Evolutionary conservation across 2,329 filamentous ascomycete genomes (phyloP).

Genomic region (Penicillium sp.): DNA sequence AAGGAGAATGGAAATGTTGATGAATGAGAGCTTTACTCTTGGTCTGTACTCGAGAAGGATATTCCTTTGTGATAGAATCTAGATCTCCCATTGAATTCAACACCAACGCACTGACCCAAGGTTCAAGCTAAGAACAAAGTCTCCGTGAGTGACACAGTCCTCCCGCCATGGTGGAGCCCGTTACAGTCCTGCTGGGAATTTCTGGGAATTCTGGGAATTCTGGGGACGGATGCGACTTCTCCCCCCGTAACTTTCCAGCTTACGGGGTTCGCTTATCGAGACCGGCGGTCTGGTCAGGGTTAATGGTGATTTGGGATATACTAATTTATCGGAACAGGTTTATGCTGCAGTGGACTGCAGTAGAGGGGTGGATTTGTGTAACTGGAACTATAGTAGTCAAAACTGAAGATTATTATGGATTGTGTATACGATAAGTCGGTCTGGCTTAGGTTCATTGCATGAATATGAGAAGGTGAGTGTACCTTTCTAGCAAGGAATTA

Average conservation of each 20-base stretch:
- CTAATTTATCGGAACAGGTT: not conserved
- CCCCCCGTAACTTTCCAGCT: conserved; percentile 33
- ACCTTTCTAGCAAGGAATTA: not conserved
- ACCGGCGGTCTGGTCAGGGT: conserved; percentile 22
- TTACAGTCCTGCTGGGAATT: conserved; percentile 13
- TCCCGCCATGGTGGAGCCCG: conserved; percentile 17
- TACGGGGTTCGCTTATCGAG: conserved; percentile 29
- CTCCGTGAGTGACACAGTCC: not conserved
- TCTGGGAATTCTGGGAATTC: not conserved
- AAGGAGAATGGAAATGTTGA: no score
- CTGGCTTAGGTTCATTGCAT: not conserved
- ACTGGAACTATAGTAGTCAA: not conserved
- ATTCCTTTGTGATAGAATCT: not conserved
- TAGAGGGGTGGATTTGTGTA: not conserved
- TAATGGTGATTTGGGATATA: not conserved
- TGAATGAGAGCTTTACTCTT: no score
- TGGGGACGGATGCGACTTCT: conserved; percentile 18
- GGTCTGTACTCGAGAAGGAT: not conserved
- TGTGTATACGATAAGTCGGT: not conserved
- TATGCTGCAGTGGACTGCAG: not conserved
- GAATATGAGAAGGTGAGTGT: not conserved
- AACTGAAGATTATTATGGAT: not conserved
- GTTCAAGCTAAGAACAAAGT: not conserved
- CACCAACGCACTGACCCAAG: not conserved
- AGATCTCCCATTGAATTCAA: no score